Evolutionary conservation across 257 asterid genomes (phyloP).

Genomic region (Przewalskia tangutica): DNA sequence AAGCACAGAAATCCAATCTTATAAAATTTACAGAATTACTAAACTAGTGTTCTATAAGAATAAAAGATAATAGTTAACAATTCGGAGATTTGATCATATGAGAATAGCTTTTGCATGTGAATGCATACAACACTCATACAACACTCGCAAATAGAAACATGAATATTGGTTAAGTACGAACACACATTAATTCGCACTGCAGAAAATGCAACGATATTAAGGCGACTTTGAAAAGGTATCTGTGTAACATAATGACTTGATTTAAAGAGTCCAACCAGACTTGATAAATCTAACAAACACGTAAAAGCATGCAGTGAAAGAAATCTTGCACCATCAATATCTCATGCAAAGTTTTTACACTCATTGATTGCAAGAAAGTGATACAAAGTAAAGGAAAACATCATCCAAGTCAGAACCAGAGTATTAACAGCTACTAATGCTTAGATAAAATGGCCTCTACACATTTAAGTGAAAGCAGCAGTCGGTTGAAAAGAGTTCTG

Average conservation of each 20-base stretch:
- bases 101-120: neutral
- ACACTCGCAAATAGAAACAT: neutral
- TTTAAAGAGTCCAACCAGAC: neutral
- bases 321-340: neutral
- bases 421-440: neutral
- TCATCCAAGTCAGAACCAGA: neutral
- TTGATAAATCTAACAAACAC: neutral
- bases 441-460: neutral
- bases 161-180: neutral
- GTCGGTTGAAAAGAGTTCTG: too few relatives aligned
- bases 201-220: neutral
- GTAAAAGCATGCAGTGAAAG: neutral
- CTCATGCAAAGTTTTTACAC: neutral
- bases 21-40: neutral
- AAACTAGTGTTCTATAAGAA: neutral
- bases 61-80: neutral
- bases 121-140: neutral
- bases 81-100: neutral
- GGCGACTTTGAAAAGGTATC: neutral
- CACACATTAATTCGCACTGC: neutral
- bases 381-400: neutral
- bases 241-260: neutral
- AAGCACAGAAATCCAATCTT: neutral
- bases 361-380: neutral
- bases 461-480: too few relatives aligned